A percentile compares a stretch with the other conserved stretches of the same genome.
phyloP scores from a whole-genome alignment of 1,284 basidiomycete species.

The Sphagnurus paluster region DNA sequence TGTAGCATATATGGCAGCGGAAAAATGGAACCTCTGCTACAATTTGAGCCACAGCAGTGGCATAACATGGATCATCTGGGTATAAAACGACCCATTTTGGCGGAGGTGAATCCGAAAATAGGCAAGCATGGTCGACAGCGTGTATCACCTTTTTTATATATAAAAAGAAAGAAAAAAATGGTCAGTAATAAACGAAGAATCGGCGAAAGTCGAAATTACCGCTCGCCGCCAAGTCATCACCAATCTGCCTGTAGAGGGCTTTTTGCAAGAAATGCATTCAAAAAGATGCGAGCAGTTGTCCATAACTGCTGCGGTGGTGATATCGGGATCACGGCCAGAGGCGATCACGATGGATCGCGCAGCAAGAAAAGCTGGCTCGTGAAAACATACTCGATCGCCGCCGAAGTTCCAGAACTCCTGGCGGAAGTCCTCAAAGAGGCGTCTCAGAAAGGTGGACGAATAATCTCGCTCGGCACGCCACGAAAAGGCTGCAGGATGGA shows the following conservation, averaged over 20 bases:
- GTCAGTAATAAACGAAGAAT: no score
- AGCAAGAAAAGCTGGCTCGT: conserved; percentile 21
- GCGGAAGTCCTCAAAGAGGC: conserved; percentile 22
- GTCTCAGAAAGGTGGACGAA: conserved; percentile 12
- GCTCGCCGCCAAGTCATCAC: conserved; percentile 25
- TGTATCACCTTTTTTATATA: conserved; percentile 22
- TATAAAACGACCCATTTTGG: conserved; percentile 16
- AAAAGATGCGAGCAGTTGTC: conserved; percentile 20
- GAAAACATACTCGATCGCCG: conserved; percentile 20
- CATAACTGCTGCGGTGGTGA: conserved; percentile 24
- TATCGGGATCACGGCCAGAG: conserved; percentile 23
- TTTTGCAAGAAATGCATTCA: conserved; percentile 19
- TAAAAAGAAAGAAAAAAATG: no score
- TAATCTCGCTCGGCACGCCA: conserved; percentile 10
- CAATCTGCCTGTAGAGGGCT: conserved; percentile 10
- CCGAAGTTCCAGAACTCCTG: conserved; percentile 24
- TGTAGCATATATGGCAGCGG: conserved; percentile 20
- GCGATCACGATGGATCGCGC: conserved; percentile 19
- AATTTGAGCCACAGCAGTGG: conserved; percentile 13
- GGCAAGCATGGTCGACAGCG: conserved; percentile 16
- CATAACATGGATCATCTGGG: conserved; percentile 14
- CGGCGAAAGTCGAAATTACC: no score
- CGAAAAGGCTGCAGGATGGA: conserved; percentile 18
- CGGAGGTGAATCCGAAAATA: conserved; percentile 3
- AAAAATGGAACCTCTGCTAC: conserved; percentile 14